A percentile compares a stretch with the other conserved stretches of the same genome.
Conservation (phyloP, 345 rosid species). For the Moricandia moricandioides region DNA sequence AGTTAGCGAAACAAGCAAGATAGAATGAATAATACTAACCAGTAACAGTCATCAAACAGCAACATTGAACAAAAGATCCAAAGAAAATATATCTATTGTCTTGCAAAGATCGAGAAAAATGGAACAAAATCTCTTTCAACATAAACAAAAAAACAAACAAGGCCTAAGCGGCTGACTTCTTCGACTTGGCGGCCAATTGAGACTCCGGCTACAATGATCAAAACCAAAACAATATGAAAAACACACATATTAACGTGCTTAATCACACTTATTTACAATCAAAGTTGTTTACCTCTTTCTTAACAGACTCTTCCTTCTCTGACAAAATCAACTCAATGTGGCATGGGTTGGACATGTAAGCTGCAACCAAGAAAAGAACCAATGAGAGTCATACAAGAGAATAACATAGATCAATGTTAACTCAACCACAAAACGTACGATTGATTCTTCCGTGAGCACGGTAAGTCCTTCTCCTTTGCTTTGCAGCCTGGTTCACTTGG, state of each 20-base stretch:
- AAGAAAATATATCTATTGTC: conserved; percentile 10
- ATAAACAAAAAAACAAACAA: not conserved
- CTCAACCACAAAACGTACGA: conserved; percentile 36
- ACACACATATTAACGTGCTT: not conserved
- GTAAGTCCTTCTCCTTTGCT: conserved; percentile 92
- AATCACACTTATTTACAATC: not conserved
- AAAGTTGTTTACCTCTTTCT: conserved; percentile 67
- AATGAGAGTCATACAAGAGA: not conserved
- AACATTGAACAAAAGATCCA: not conserved
- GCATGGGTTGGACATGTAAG: conserved; percentile 97
- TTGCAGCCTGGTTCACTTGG: conserved; percentile 95
- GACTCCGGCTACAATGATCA: conserved; percentile 64
- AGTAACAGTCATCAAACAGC: not conserved
- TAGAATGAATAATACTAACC: not conserved
- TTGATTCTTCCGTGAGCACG: conserved; percentile 98
- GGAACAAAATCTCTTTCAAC: conserved; percentile 29
- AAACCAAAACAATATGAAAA: not conserved
- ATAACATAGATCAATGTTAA: no score
- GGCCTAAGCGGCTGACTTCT: conserved; percentile 51
- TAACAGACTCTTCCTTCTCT: conserved; percentile 91
- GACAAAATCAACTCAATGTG: conserved; percentile 88
- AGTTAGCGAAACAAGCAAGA: not conserved
- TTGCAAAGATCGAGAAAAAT: not conserved
- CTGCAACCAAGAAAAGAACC: conserved; percentile 32
- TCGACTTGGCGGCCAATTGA: conserved; percentile 64